Evolutionary conservation across 192 early-diverging fungal species (phyloP).

Genomic region (Podochytrium sp.): DNA sequence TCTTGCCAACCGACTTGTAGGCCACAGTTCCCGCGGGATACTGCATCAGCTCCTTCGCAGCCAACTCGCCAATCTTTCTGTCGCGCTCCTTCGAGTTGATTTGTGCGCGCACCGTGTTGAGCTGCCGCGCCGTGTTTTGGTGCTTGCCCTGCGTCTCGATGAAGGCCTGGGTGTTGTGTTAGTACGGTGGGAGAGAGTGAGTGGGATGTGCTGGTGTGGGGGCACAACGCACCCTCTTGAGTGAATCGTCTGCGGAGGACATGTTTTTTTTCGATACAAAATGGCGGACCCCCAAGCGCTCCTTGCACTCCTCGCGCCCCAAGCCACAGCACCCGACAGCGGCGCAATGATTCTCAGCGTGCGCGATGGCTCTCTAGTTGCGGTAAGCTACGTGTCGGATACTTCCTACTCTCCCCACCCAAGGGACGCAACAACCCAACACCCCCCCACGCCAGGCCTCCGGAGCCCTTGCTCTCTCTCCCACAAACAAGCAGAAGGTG

Average conservation of each 20-base stretch:
- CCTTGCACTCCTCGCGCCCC: background rate
- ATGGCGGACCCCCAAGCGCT: background rate
- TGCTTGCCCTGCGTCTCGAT: conserved; percentile 73
- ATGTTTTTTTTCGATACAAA: background rate
- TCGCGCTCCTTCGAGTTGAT: conserved; percentile 68
- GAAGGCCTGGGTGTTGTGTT: conserved; percentile 13
- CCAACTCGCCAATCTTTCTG: conserved; percentile 67
- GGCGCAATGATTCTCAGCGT: background rate
- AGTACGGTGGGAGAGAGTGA: background rate
- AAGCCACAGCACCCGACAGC: background rate
- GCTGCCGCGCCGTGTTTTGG: conserved; percentile 62
- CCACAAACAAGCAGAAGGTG: background rate
- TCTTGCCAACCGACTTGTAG: conserved; percentile 77
- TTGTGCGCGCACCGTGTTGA: conserved; percentile 63
- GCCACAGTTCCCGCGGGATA: conserved; percentile 56
- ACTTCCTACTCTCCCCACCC: background rate
- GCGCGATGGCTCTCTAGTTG: background rate
- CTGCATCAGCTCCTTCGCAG: conserved; percentile 64
- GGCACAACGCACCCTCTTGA: background rate
- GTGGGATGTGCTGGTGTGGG: background rate
- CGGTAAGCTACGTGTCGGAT: background rate
- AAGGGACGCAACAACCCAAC: background rate
- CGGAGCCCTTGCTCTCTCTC: background rate
- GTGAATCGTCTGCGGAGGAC: background rate
- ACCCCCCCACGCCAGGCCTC: background rate